These are phyloP conservation scores for Ascochyta clinopodiicola DNA, from an alignment of 2,329 filamentous ascomycete species.

Conservation along the genomic window DNA sequence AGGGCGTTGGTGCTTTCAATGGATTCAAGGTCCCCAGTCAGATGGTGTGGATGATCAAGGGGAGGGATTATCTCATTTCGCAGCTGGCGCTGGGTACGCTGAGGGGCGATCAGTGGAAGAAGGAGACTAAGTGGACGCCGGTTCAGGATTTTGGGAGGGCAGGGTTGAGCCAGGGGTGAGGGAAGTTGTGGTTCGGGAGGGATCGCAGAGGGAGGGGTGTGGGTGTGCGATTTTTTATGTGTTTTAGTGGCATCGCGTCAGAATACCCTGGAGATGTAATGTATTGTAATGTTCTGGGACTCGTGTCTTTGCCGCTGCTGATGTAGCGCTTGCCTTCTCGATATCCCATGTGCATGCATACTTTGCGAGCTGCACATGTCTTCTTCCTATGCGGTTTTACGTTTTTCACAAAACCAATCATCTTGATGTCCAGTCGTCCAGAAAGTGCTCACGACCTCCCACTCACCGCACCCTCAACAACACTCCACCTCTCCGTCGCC, in stretches of 20 bases:
- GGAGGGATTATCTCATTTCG: conserved; percentile 50
- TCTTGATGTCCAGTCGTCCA: background rate
- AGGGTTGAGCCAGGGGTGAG: conserved; percentile 30
- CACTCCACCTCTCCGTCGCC: conserved; percentile 69
- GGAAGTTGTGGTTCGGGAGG: background rate
- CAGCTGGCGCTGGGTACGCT: conserved; percentile 36
- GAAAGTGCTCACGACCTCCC: conserved; percentile 3
- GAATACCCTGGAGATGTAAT: conserved; percentile 8
- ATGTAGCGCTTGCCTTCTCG: background rate
- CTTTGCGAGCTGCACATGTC: background rate
- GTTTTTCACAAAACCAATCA: background rate
- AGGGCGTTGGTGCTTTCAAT: conserved; percentile 47
- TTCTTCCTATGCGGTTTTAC: too few species aligned
- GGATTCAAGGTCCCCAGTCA: conserved; percentile 49
- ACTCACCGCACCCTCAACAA: conserved; percentile 52
- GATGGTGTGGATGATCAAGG: conserved; percentile 54
- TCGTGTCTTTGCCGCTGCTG: background rate
- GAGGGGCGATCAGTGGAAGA: conserved; percentile 42
- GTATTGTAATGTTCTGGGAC: background rate
- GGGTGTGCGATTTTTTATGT: background rate
- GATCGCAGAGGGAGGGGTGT: background rate
- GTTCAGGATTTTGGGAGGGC: conserved; percentile 30
- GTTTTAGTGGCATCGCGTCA: background rate
- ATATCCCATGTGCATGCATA: background rate
- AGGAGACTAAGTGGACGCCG: conserved; percentile 46